Evolutionary conservation across 371 early-diverging fungal species (phyloP), one percentile per base, ranked within the genome.

Genomic region (Batrachochytrium dendrobatidis): DNA sequence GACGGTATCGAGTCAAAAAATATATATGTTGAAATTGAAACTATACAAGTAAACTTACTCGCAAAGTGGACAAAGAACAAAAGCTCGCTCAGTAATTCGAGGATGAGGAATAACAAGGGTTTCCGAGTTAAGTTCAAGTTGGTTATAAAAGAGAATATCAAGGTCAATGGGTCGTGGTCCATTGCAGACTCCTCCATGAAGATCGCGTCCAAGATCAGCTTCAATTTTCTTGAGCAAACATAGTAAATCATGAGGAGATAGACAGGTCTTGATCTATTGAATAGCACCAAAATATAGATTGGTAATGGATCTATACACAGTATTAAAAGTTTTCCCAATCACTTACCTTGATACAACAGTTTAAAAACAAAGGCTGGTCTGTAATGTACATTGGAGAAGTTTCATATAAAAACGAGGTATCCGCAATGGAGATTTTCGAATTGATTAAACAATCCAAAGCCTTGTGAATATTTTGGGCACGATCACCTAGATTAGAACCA

Each of bases 341-440:
- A 52, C 53, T 71, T 64, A 92, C 85, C 70, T 91, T 91, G 70
- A 86, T 86, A 0, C 83, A 92, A 12, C 65, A 90, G 59, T 98
- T 98, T 53, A 98, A 65, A 68, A 97, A 98, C 22, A 75, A 65
- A 6, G 94, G 90, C 67, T 98, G 98, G 44, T 97, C 94, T 6
- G 79, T 75, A 31, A 88, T 83, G 72, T 98, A 97, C 97, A 95
- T 96, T 32, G 98, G 93, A 12, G 86, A 77, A 0, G 96, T 93
- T 67, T 96, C 93, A 71, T 98, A 98, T 59, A 98, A 68, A 72
- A 90, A 96, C 39, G 95, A 94, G 12, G 97, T 94, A 63, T 95
- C 92, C n/a, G 88, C 64, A 2, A 98, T 70, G 17, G 75, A 69
- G 52, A 83, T 80, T 17, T 61, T 57, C 3, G 74, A 69, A 22